Base-by-base conservation (phyloP, 768 basidiomycete genomes). In the Porpolomopsis calyptriformis region DNA sequence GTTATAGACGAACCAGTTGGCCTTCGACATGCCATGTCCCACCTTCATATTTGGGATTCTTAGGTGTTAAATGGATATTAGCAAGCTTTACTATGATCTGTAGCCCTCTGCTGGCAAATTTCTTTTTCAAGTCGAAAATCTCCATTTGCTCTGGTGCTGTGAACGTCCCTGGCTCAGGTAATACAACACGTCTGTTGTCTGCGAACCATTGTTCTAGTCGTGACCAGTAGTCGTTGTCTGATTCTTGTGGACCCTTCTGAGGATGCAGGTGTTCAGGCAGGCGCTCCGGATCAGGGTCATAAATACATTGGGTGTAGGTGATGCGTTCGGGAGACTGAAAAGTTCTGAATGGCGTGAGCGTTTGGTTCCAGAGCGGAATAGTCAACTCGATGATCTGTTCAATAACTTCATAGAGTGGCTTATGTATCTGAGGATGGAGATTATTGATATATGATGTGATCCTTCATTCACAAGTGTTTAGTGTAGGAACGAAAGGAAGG, bases 21-120 rank as follows among this genome's bases (percentile, higher is more conserved):
- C 61, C 67, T 50, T 68, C 67, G 35, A 66, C 57, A 48, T 68
- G 67, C 67, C 67, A 69, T 4, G 51, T 56, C 16, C 67, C 65
- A 12, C 67, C 67, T 0, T 45, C 49, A 51, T 67, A 68, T 4
- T 54, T 50, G 0, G 67, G 67, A 40, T 62, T 60, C 19, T 67
- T 63, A 11, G 67, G 66, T 0, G 63, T 65, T 40, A 68, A 44
- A 45, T 59, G 53, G 37, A 64, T 62, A 39, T 58, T 59, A 7
- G 59, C 58, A 4, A 64, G 49, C 47, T 64, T 65, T 20, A 59
- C 60, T 33, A 65, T 65, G 12, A 62, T 53, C 45, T 66, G 62
- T 5, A 60, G 26, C 5, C 53, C 55, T 20, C 9, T 31, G 7
- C 41, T 20, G 22, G 43, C 41, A 40, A 49, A 53, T 22, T 52